These are phyloP conservation scores for Chaetomium olivaceum DNA, from an alignment of 2,329 filamentous ascomycete genomes.

Conservation along the genomic window DNA sequence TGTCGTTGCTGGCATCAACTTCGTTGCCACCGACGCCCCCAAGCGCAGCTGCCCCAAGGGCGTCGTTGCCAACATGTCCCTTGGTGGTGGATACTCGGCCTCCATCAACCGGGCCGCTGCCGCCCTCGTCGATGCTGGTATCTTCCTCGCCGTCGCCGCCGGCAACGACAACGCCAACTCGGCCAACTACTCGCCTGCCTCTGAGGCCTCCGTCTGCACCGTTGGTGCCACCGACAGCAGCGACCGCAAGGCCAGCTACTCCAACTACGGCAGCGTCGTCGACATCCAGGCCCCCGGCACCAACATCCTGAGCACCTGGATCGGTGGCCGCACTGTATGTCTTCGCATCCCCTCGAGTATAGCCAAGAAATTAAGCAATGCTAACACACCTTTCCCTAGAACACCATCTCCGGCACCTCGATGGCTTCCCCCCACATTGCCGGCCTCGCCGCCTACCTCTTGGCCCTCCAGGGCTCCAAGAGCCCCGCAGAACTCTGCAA, in stretches of 20 bases:
- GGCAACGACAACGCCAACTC: conserved; percentile 53
- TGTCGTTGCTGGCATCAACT: conserved; percentile 49
- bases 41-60: conserved; percentile 44
- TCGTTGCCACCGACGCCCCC: conserved; percentile 40
- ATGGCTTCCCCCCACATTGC: conserved; percentile 42
- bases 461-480: conserved; percentile 45
- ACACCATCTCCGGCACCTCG: conserved; percentile 51
- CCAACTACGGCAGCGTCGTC: conserved; percentile 53
- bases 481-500: conserved; percentile 49
- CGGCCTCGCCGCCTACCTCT: conserved; percentile 43
- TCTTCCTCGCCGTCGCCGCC: conserved; percentile 58
- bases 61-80: conserved; percentile 58
- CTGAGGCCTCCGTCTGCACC: conserved; percentile 51
- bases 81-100: conserved; percentile 50
- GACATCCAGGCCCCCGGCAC: conserved; percentile 55
- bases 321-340: conserved; percentile 39
- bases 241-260: conserved; percentile 49
- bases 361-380: neutral
- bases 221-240: conserved; percentile 50
- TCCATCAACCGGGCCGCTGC: conserved; percentile 54
- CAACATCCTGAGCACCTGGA: conserved; percentile 51
- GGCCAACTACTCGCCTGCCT: conserved; percentile 49
- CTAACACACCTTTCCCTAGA: conserved; percentile 20
- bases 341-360: too few species aligned
- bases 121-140: conserved; percentile 46